phyloP scores from a whole-genome alignment of 1,284 basidiomycete genomes.

The Cryptococcus sp. region DNA sequence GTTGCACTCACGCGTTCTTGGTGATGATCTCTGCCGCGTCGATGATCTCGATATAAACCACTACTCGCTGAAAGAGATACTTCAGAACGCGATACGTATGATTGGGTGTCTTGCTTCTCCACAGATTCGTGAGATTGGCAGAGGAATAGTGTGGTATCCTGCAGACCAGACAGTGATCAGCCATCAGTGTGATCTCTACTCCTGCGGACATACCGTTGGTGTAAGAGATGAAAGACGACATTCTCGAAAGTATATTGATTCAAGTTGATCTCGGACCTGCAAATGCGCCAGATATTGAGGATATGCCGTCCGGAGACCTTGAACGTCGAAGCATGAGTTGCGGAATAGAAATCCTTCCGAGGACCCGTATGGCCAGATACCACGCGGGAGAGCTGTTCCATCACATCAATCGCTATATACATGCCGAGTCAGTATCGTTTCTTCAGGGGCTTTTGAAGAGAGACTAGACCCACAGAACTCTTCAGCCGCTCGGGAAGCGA shows the following conservation, averaged over 20 bases:
- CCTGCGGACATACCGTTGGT: constrained; percentile 61
- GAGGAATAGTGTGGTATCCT: constrained; percentile 77
- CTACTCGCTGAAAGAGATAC: constrained; percentile 66
- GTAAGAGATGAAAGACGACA: constrained; percentile 76
- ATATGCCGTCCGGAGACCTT: constrained; percentile 85
- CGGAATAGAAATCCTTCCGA: constrained; percentile 70
- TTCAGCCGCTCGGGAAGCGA: constrained; percentile 66
- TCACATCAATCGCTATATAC: constrained; percentile 64
- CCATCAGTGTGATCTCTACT: constrained; percentile 1
- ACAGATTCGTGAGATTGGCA: constrained; percentile 72
- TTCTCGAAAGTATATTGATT: constrained; percentile 88
- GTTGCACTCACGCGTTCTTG: constrained; percentile 73
- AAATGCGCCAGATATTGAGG: constrained; percentile 88
- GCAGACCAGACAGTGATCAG: constrained; percentile 7
- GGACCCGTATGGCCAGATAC: constrained; percentile 54
- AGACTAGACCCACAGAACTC: constrained; percentile 60
- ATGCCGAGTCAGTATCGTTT: constrained; percentile 3
- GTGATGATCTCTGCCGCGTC: constrained; percentile 78
- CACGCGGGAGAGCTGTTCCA: constrained; percentile 70
- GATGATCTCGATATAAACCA: constrained; percentile 72
- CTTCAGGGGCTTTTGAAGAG: neutral
- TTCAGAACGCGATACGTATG: constrained; percentile 63
- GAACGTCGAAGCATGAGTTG: constrained; percentile 76
- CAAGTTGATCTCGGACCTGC: constrained; percentile 80
- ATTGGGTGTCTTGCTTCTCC: constrained; percentile 62